These are phyloP conservation scores for Termitomyces sp. DNA, from an alignment of 768 basidiomycete genomes.

Conservation along the genomic window DNA sequence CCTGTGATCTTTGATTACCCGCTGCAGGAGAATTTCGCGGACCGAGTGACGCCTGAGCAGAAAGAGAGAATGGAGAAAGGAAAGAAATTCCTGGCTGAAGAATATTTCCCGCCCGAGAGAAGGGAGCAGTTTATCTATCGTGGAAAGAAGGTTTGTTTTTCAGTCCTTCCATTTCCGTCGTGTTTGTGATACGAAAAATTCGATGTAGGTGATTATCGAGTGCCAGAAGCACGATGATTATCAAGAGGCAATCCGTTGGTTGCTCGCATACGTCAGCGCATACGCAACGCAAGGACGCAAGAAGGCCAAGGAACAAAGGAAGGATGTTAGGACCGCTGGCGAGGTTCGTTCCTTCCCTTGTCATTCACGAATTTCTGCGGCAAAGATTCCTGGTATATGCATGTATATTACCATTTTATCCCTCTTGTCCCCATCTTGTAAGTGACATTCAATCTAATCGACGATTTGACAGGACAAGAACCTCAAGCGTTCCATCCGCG, in stretches of 20 bases:
- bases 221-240: slow-evolving; percentile 92
- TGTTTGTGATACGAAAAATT: too few relatives aligned
- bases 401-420: neutral
- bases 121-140: slow-evolving; percentile 92
- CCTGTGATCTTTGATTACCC: neutral
- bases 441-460: neutral
- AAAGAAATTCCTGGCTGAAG: slow-evolving; percentile 67
- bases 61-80: slow-evolving; percentile 54
- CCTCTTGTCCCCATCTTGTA: too few relatives aligned
- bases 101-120: slow-evolving; percentile 87
- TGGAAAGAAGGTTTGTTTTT: slow-evolving; percentile 67
- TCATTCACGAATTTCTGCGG: neutral
- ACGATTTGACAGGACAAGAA: slow-evolving; percentile 36
- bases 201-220: slow-evolving; percentile 67
- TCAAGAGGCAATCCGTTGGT: slow-evolving; percentile 74
- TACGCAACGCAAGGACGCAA: slow-evolving; percentile 49
- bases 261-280: slow-evolving; percentile 55
- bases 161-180: neutral
- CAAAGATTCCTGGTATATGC: neutral
- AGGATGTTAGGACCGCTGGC: slow-evolving; percentile 15
- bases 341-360: slow-evolving; percentile 18
- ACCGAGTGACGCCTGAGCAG: slow-evolving; percentile 65
- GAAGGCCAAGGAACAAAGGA: slow-evolving; percentile 15
- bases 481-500: slow-evolving; percentile 48
- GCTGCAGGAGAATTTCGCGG: slow-evolving; percentile 25